Base-by-base conservation (phyloP, 345 rosid species). In the Lumnitzera littorea region DNA sequence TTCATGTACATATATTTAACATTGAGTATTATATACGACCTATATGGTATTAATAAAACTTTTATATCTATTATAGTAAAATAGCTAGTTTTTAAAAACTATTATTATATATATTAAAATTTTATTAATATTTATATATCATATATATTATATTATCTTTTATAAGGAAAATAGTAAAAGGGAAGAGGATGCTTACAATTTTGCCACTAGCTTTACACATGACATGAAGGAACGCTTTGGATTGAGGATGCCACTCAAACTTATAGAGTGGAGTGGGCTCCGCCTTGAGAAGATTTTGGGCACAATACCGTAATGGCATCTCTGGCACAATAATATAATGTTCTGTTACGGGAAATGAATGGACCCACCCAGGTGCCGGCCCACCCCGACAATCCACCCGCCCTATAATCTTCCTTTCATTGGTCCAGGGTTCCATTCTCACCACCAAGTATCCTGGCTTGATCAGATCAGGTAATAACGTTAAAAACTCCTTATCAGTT, bases 361-460 rank as follows among this genome's bases (percentile, higher is more conserved):
- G 98, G 53, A 92, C 98, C 98, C 98, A 92, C 7, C 98, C 98
- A 0, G 98, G 87, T 0, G 96, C 84, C 0, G 96, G 89, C 1
- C 94, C 91, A 14, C 90, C 73, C n/a, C 87, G 77, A 55, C 98
- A 92, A 25, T 62, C 71, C 5, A 89, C 95, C 74, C 94, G 65
- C 0, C 96, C 98, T 5, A 92, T 83, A 36, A 92, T 86, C 71
- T 89, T 91, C 69, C 98, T 78, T 69, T 84, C 89, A 50, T 84
- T 92, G 5, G 80, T 72, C 2, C 96, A 96, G 0, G 88, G 61
- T 55, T 80, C 82, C 98, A 92, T 92, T 62, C 84, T 81, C 67
- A 79, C 98, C 52, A 84, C 96, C 70, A 76, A 64, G 72, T 92
- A 85, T 0, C 98, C 96, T 13, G 97, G 88, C 47, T 72, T 81